Percentiles rank a stretch among this genome's conserved stretches.
These are phyloP conservation scores for Camellia japonica DNA, from an alignment of 148 eudicot species.

Conservation along the genomic window DNA sequence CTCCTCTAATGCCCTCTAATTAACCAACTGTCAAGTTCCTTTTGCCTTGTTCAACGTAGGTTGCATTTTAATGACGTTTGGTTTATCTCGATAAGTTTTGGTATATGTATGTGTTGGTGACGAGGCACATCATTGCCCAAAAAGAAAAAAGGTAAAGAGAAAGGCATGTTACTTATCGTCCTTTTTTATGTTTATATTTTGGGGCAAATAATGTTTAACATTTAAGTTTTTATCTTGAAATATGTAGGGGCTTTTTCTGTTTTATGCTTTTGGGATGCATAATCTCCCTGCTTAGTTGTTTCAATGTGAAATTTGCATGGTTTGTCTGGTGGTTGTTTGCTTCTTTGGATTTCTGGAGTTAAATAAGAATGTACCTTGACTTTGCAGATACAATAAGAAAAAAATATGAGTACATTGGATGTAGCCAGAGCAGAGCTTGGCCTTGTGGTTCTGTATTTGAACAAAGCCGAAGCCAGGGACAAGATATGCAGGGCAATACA, in stretches of 20 bases:
- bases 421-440: conserved; percentile 83
- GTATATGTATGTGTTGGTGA: background rate
- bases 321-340: background rate
- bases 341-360: background rate
- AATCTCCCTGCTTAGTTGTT: background rate
- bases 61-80: background rate
- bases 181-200: too few relatives aligned
- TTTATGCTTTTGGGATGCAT: background rate
- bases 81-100: background rate
- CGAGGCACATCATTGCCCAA: background rate
- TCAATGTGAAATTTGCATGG: conserved; percentile 4
- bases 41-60: background rate
- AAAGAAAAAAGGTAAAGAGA: background rate
- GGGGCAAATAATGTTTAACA: too few relatives aligned
- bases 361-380: background rate
- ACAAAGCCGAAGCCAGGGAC: conserved; percentile 99
- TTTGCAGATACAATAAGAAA: conserved; percentile 29
- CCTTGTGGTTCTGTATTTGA: conserved; percentile 73
- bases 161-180: background rate
- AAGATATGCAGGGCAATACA: conserved; percentile 99
- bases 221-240: background rate
- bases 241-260: background rate
- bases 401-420: conserved; percentile 69
- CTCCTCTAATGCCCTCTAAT: too few relatives aligned
- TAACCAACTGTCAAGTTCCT: background rate